phyloP scores from a whole-genome alignment of 495 filamentous ascomycete species.

The Aspergillus affinis region DNA sequence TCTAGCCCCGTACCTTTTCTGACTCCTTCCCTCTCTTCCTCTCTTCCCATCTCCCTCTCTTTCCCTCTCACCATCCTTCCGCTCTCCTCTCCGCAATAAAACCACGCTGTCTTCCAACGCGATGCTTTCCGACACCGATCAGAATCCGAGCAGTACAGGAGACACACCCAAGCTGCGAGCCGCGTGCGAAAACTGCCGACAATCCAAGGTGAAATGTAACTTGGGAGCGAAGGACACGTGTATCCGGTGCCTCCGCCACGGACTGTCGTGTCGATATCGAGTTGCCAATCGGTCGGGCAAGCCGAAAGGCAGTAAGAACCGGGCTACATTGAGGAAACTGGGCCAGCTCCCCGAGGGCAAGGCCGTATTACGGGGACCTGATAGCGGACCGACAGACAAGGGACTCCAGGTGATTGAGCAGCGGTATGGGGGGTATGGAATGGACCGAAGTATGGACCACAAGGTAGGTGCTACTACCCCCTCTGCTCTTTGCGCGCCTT shows the following conservation, averaged over 20 bases:
- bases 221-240: conserved; percentile 42
- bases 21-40: background rate
- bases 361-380: conserved; percentile 13
- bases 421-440: background rate
- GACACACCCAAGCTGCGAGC: conserved; percentile 43
- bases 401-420: conserved; percentile 2
- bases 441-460: background rate
- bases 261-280: conserved; percentile 45
- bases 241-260: conserved; percentile 45
- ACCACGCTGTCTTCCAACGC: background rate
- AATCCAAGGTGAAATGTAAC: conserved; percentile 51
- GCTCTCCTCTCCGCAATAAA: too few species aligned
- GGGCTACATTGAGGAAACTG: conserved; percentile 43
- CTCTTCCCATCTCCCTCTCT: background rate
- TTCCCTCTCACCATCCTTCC: background rate
- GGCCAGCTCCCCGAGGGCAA: conserved; percentile 42
- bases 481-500: background rate
- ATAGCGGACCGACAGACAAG: conserved; percentile 5
- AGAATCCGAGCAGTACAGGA: conserved; percentile 24
- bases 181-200: conserved; percentile 48
- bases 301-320: conserved; percentile 50
- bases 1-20: background rate
- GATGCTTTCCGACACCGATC: conserved; percentile 37
- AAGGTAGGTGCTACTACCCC: background rate
- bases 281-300: conserved; percentile 49